These are phyloP conservation scores for Phanerodontia chrysosporium DNA, from an alignment of 768 basidiomycete species.

Conservation along the genomic window DNA sequence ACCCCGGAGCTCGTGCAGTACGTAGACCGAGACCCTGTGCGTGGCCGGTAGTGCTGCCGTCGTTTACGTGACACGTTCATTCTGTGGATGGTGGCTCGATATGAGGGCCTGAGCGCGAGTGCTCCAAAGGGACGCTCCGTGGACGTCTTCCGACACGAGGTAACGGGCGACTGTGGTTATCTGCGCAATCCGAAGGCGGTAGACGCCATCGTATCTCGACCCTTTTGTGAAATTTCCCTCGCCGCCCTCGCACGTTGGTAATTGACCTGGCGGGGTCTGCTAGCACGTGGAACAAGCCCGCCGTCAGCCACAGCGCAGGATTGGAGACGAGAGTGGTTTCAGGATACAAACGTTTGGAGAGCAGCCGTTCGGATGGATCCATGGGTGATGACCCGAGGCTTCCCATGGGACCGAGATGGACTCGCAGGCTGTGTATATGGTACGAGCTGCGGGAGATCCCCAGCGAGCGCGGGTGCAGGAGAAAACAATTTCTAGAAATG, in stretches of 20 bases:
- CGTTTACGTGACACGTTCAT: background rate
- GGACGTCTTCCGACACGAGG: background rate
- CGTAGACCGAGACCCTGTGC: slow-evolving; percentile 11
- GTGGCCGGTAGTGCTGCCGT: background rate
- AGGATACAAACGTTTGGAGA: background rate
- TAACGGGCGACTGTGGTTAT: slow-evolving; percentile 1
- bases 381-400: background rate
- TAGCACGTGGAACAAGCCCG: background rate
- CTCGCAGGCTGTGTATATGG: background rate
- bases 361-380: background rate
- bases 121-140: background rate
- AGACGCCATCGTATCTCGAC: slow-evolving; percentile 1
- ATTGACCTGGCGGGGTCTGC: background rate
- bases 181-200: background rate
- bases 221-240: background rate
- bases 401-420: too few relatives aligned
- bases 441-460: background rate
- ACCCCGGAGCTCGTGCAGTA: slow-evolving; percentile 34
- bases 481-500: background rate
- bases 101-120: background rate
- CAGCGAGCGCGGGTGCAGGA: background rate
- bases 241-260: background rate
- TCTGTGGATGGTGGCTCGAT: background rate
- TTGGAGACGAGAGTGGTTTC: background rate
- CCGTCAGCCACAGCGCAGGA: background rate